Conservation (phyloP, 768 basidiomycete genomes). For the Termitomyces sp. region DNA sequence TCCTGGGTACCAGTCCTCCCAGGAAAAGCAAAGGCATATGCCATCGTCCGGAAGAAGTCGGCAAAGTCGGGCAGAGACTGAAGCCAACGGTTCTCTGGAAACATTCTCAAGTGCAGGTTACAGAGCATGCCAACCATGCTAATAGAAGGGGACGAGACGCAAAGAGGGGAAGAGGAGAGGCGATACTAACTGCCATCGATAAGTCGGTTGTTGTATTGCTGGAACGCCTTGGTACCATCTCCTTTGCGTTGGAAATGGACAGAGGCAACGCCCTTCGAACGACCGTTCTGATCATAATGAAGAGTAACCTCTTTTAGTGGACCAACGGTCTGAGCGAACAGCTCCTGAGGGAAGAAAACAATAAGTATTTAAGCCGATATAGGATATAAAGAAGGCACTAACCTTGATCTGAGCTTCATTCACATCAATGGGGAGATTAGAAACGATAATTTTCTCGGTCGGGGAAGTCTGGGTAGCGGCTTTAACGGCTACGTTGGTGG, state of each 20-base stretch:
- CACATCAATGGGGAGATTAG: constrained; percentile 89
- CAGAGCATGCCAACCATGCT: constrained; percentile 18
- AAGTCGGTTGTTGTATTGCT: constrained; percentile 95
- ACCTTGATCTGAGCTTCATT: constrained; percentile 94
- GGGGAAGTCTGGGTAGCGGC: constrained; percentile 35
- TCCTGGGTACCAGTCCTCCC: background rate
- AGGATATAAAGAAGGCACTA: constrained; percentile 16
- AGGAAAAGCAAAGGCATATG: constrained; percentile 6
- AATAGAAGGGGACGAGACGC: constrained; percentile 31
- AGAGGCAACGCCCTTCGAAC: constrained; percentile 86
- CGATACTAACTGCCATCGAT: constrained; percentile 99
- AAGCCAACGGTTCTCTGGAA: constrained; percentile 34
- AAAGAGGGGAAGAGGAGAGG: constrained; percentile 40
- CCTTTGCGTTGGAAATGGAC: constrained; percentile 83
- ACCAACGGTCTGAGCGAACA: constrained; percentile 89
- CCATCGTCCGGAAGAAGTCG: constrained; percentile 14
- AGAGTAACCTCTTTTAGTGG: constrained; percentile 80
- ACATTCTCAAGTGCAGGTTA: constrained; percentile 23
- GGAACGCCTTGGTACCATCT: constrained; percentile 87
- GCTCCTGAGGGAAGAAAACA: constrained; percentile 52
- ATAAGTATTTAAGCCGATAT: background rate
- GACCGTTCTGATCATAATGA: constrained; percentile 77
- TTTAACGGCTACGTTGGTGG: constrained; percentile 27
- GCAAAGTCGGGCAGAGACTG: constrained; percentile 33
- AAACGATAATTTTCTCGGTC: constrained; percentile 92